These are phyloP conservation scores for Acer saccharum DNA, from an alignment of 345 rosid genomes.

Conservation along the genomic window DNA sequence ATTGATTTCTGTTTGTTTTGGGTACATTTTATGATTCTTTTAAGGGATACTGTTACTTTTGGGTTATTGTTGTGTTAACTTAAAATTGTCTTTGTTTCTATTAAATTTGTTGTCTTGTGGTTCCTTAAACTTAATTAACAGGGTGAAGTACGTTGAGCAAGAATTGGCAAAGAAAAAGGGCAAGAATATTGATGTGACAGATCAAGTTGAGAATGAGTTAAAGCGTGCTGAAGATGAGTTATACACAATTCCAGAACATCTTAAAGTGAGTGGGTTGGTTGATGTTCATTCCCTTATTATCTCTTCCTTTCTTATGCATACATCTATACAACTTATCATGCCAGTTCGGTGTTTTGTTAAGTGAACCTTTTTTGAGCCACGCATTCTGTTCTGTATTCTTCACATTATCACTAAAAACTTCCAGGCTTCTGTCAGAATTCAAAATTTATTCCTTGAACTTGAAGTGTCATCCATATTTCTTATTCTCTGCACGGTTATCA, in stretches of 20 bases:
- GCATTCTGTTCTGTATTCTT: neutral
- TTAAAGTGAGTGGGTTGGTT: slow-evolving; percentile 54
- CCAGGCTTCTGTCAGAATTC: neutral
- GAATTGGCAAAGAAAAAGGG: slow-evolving; percentile 93
- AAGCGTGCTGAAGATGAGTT: slow-evolving; percentile 86
- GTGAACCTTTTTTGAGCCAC: neutral
- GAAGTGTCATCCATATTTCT: neutral
- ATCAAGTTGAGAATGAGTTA: slow-evolving; percentile 69
- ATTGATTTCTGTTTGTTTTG: neutral
- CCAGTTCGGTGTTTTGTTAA: neutral
- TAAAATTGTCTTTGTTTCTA: neutral
- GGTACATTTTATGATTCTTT: neutral
- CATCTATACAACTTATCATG: neutral
- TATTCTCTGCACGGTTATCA: neutral
- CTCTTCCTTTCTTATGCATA: neutral
- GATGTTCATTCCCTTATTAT: neutral
- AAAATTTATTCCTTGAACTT: neutral
- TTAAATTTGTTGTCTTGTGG: neutral
- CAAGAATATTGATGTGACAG: slow-evolving; percentile 44
- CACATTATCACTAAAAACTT: neutral
- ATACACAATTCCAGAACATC: slow-evolving; percentile 92
- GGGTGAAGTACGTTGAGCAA: slow-evolving; percentile 87
- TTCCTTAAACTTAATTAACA: slow-evolving; percentile 25
- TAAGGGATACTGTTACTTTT: neutral
- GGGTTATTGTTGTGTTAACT: neutral